Evolutionary conservation across 805 yeast genomes (phyloP).

Genomic region (Candida nonsorbophila): DNA sequence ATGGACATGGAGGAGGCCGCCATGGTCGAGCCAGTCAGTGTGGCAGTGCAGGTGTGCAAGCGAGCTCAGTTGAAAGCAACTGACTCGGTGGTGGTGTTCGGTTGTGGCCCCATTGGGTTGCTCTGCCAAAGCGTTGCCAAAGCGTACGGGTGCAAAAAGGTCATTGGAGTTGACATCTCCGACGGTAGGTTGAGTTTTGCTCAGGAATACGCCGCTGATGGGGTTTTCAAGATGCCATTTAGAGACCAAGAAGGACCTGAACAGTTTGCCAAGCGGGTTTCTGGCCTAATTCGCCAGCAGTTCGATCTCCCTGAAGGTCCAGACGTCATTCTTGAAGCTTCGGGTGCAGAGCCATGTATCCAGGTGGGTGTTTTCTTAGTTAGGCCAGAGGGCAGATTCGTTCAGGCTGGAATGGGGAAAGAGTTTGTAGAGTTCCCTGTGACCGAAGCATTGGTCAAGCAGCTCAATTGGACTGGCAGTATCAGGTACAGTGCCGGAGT

Average conservation of each 20-base stretch:
- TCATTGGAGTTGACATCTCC: slow-evolving; percentile 18
- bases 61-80: slow-evolving; percentile 12
- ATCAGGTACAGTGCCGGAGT: slow-evolving; percentile 13
- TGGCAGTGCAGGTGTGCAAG: slow-evolving; percentile 17
- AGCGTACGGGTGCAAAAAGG: slow-evolving; percentile 15
- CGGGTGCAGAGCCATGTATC: slow-evolving; percentile 15
- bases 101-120: slow-evolving; percentile 24
- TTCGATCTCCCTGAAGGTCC: slow-evolving; percentile 19
- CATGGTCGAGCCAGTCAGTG: slow-evolving; percentile 18
- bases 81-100: slow-evolving; percentile 15
- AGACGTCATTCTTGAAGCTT: slow-evolving; percentile 18
- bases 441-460: slow-evolving; percentile 16
- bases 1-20: slow-evolving; percentile 20
- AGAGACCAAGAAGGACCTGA: slow-evolving; percentile 9
- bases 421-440: slow-evolving; percentile 15
- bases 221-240: slow-evolving; percentile 12
- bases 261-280: slow-evolving; percentile 8
- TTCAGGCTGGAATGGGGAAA: slow-evolving; percentile 16
- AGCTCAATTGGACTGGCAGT: slow-evolving; percentile 13
- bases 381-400: slow-evolving; percentile 12
- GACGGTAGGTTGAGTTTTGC: slow-evolving; percentile 18
- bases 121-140: slow-evolving; percentile 15
- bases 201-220: slow-evolving; percentile 10
- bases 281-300: slow-evolving; percentile 13
- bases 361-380: slow-evolving; percentile 11